Base-by-base conservation (phyloP, 2,329 filamentous ascomycete species). In the Dactylellina sp. region DNA sequence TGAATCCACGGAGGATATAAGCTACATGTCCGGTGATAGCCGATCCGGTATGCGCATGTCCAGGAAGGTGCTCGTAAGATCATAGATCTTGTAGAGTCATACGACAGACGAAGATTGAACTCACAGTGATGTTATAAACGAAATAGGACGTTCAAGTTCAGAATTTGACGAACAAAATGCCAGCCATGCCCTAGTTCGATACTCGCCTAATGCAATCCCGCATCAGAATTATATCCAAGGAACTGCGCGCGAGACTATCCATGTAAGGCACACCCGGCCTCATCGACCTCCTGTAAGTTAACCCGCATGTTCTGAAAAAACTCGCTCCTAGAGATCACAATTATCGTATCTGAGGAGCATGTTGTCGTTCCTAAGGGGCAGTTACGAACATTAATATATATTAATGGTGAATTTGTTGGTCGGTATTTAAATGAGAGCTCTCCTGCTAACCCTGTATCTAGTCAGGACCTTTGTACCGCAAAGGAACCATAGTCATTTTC, bases 381-480 rank as follows among this genome's bases (percentile, higher is more conserved):
- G n/a, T n/a, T n/a, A n/a, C n/a, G n/a, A n/a, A n/a, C n/a, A n/a
- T n/a, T n/a, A n/a, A n/a, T n/a, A n/a, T n/a, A n/a, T n/a, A n/a
- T n/a, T n/a, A n/a, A n/a, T n/a, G n/a, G n/a, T n/a, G n/a, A n/a
- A n/a, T n/a, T n/a, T n/a, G n/a, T n/a, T n/a, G n/a, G n/a, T n/a
- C n/a, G n/a, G n/a, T n/a, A n/a, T n/a, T n/a, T n/a, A n/a, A n/a
- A n/a, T n/a, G n/a, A n/a, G n/a, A n/a, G n/a, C n/a, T n/a, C 20
- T 46, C 16, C 5, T 22, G 22, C 39, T 44, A 44, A 57, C 22
- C 9, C 1, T 22, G 22, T 11, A n/a, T n/a, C 24, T 22, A 60
- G 40, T n/a, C 40, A 7, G 56, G 42, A n/a, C 40, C 56, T 22
- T 37, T 5, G 9, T 60, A 47, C 25, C n/a, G 25, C 1, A 49